phyloP scores from a whole-genome alignment of 768 basidiomycete genomes.

The Hemileccinum rubropunctum region DNA sequence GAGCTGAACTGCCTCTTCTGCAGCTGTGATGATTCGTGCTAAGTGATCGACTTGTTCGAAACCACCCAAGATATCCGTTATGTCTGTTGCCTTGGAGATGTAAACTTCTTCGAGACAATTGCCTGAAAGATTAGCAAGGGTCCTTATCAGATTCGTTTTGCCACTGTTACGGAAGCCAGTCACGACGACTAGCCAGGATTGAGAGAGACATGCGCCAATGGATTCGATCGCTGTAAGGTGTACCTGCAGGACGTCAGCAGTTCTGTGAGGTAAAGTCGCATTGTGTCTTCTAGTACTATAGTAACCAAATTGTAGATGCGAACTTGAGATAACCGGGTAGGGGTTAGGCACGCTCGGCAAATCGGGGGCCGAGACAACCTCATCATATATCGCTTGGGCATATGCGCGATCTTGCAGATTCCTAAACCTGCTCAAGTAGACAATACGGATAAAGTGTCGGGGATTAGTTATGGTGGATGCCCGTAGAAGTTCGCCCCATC shows the following conservation, averaged over 20 bases:
- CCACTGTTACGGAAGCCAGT: constrained; percentile 73
- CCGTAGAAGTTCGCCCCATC: constrained; percentile 71
- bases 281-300: constrained; percentile 38
- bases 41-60: constrained; percentile 85
- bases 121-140: constrained; percentile 70
- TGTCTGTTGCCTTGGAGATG: constrained; percentile 86
- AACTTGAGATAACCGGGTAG: constrained; percentile 37
- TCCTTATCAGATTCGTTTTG: constrained; percentile 73
- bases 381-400: constrained; percentile 53
- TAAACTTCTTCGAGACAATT: constrained; percentile 66
- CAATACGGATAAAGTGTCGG: constrained; percentile 57
- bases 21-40: constrained; percentile 35
- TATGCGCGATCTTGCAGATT: constrained; percentile 58
- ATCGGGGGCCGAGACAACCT: constrained; percentile 40
- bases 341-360: constrained; percentile 40
- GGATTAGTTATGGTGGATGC: constrained; percentile 39
- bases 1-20: constrained; percentile 40
- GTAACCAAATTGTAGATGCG: constrained; percentile 65
- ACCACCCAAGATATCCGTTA: constrained; percentile 90
- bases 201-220: constrained; percentile 64
- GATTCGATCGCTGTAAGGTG: constrained; percentile 72
- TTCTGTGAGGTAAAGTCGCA: constrained; percentile 35
- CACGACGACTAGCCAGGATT: constrained; percentile 88
- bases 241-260: constrained; percentile 53
- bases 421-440: constrained; percentile 89